Evolutionary conservation across 208 protist genomes (phyloP).

Genomic region (Leishmania mexicana): DNA sequence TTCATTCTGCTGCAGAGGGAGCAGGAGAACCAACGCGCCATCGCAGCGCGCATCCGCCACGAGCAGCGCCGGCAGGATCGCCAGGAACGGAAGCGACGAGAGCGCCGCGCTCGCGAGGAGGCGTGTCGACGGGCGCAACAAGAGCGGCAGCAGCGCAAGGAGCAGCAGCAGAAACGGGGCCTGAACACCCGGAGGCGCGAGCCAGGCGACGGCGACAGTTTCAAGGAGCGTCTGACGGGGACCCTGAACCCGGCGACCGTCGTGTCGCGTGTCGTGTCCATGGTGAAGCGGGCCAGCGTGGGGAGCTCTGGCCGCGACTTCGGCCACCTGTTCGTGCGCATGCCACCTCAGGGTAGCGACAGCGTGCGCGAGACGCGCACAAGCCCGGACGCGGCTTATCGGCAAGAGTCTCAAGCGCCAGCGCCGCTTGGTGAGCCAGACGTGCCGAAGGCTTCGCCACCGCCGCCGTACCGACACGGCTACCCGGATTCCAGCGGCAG

Average conservation of each 20-base stretch:
- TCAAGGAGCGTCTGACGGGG: not conserved
- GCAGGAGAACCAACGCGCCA: constrained; percentile 32
- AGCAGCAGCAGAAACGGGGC: constrained; percentile 14
- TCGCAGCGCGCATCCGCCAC: constrained; percentile 15
- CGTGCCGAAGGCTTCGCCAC: not conserved
- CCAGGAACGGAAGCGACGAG: constrained; percentile 10
- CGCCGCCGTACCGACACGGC: constrained; percentile 7
- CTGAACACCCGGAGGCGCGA: not conserved
- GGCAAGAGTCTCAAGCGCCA: too few species aligned
- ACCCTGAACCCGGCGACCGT: constrained; percentile 24
- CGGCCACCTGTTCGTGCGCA: not conserved
- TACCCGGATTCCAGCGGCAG: not conserved
- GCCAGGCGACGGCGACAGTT: constrained; percentile 3
- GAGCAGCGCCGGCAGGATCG: constrained; percentile 29
- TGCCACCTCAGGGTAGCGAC: not conserved
- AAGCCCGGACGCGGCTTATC: not conserved
- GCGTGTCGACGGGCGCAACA: constrained; percentile 5
- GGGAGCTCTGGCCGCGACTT: not conserved
- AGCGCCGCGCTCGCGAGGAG: constrained; percentile 28
- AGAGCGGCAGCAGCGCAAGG: not conserved
- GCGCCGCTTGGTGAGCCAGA: not conserved
- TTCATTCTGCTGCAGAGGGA: constrained; percentile 43
- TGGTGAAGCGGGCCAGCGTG: constrained; percentile 21
- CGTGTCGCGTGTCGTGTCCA: constrained; percentile 27
- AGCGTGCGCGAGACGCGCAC: not conserved